A percentile compares a stretch with the other conserved stretches of the same genome.
Evolutionary conservation across 2,329 filamentous ascomycete species (phyloP).

Genomic region (Cladosporium sp.): DNA sequence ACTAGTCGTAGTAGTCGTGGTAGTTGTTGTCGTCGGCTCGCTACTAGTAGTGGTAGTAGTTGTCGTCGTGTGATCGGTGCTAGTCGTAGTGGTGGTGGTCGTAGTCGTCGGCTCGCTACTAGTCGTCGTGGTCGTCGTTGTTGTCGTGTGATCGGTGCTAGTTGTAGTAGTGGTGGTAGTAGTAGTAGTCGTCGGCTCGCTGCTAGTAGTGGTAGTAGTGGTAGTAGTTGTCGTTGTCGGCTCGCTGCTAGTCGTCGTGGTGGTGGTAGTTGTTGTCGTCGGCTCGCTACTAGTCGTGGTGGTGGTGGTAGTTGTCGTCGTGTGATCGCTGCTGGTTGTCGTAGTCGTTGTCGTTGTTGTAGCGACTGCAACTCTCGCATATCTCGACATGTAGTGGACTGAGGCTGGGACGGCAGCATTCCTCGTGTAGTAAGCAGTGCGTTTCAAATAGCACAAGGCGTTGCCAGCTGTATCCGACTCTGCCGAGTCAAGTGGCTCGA

Average conservation of each 20-base stretch:
- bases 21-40: neutral
- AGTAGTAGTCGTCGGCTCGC: no score
- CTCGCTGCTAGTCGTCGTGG: neutral
- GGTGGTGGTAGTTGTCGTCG: slow-evolving; percentile 1
- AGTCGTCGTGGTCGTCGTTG: neutral
- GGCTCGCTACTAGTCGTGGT: no score
- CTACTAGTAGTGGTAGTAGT: neutral
- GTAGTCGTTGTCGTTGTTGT: neutral
- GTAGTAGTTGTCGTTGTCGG: neutral
- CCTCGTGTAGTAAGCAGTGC: neutral
- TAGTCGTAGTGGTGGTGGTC: neutral
- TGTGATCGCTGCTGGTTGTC: neutral
- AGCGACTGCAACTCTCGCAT: neutral
- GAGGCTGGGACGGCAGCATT: neutral
- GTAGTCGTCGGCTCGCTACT: neutral
- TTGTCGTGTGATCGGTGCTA: no score
- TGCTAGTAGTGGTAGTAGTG: no score
- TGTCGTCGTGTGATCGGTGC: no score
- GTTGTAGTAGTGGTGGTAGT: no score
- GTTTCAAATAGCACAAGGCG: neutral
- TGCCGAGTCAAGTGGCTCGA: neutral
- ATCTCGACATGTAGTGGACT: neutral
- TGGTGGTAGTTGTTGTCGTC: no score
- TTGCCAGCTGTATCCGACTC: neutral
- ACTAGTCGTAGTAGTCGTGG: neutral